A percentile compares a stretch with the other conserved stretches of the same genome.
These are phyloP conservation scores for Globisporangium cystogenes DNA, from an alignment of 352 stramenopile species.

Conservation along the genomic window DNA sequence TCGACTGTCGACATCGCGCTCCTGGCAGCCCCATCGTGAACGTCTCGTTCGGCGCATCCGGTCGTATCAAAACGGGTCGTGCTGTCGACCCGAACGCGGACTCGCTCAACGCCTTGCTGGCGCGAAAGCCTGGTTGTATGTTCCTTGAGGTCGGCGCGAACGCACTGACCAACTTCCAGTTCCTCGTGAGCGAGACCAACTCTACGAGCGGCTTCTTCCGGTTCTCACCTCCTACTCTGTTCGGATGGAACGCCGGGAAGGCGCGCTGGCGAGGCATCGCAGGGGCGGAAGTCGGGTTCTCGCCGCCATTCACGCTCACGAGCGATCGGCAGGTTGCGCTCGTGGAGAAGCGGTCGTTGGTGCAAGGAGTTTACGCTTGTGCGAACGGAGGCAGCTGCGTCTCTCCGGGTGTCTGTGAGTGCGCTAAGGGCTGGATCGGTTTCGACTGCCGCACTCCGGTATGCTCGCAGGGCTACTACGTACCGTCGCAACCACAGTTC, in stretches of 20 bases:
- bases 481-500: slow-evolving; percentile 67
- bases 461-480: slow-evolving; percentile 92
- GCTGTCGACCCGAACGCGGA: slow-evolving; percentile 18
- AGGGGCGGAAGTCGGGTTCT: slow-evolving; percentile 31
- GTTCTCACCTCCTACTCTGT: slow-evolving; percentile 76
- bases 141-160: slow-evolving; percentile 84
- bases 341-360: slow-evolving; percentile 74
- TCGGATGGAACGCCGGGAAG: slow-evolving; percentile 70
- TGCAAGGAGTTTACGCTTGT: slow-evolving; percentile 94
- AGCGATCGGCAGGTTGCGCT: slow-evolving; percentile 90
- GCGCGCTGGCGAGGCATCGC: slow-evolving; percentile 66
- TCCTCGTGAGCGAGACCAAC: slow-evolving; percentile 71
- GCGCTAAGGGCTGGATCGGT: slow-evolving; percentile 88
- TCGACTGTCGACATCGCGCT: slow-evolving; percentile 86
- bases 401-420: slow-evolving; percentile 89
- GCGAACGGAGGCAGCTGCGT: slow-evolving; percentile 92
- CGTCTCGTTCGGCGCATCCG: slow-evolving; percentile 26
- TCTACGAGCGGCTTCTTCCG: slow-evolving; percentile 69
- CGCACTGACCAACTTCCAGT: slow-evolving; percentile 85
- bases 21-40: slow-evolving; percentile 31
- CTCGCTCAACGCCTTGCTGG: slow-evolving; percentile 9
- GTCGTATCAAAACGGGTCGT: slow-evolving; percentile 19
- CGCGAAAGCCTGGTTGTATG: slow-evolving; percentile 28
- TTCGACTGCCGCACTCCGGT: slow-evolving; percentile 97
- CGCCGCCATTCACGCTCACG: slow-evolving; percentile 47